Evolutionary conservation across 257 asterid species (phyloP).

Genomic region (Voacanga thouarsii): DNA sequence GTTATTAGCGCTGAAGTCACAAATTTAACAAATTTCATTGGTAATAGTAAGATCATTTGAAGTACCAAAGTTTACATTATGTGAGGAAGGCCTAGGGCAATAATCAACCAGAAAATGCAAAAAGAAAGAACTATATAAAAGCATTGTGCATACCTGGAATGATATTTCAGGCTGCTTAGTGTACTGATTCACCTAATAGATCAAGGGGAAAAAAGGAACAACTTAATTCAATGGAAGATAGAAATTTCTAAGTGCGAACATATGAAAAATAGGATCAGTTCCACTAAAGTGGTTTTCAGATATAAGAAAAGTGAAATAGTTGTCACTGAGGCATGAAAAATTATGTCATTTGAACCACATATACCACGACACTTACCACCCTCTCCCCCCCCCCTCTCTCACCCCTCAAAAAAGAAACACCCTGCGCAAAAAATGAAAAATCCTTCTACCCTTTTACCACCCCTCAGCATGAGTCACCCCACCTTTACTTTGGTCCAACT

Average conservation of each 20-base stretch:
- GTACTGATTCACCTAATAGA: conserved; percentile 65
- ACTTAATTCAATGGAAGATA: neutral
- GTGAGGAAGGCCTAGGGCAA: neutral
- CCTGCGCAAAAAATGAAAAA: too few relatives aligned
- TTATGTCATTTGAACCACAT: neutral
- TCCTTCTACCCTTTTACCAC: too few relatives aligned
- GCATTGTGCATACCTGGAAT: conserved; percentile 57
- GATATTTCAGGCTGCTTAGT: conserved; percentile 74
- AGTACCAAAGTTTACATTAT: neutral
- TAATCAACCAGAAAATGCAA: neutral
- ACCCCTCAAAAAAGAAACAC: too few relatives aligned
- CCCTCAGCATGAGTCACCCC: too few relatives aligned
- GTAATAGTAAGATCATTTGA: neutral
- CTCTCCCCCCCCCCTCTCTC: neutral
- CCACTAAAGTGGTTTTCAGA: neutral
- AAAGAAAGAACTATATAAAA: conserved; percentile 17
- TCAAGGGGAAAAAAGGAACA: conserved; percentile 8
- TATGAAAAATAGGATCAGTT: neutral
- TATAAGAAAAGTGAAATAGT: neutral
- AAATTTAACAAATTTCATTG: neutral
- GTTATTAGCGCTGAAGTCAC: neutral
- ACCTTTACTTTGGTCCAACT: neutral
- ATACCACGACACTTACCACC: neutral
- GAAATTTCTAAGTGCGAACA: neutral
- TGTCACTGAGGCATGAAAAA: neutral